These are phyloP conservation scores for Rhypophila decipiens DNA, from an alignment of 495 filamentous ascomycete genomes.

Conservation along the genomic window DNA sequence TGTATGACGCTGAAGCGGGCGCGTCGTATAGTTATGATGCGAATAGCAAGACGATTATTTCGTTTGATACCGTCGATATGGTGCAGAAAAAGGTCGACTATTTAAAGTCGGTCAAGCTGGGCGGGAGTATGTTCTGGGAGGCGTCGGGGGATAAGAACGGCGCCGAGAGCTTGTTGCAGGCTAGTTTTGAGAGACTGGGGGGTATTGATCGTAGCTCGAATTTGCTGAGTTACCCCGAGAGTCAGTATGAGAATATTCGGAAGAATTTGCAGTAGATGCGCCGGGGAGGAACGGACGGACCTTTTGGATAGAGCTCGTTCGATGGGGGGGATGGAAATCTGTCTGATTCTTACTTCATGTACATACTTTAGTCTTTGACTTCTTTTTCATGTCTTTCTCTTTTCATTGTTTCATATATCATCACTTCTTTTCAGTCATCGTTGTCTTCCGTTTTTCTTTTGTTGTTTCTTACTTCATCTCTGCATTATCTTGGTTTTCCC, in stretches of 20 bases:
- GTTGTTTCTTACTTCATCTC: too few species aligned
- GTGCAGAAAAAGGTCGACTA: slow-evolving; percentile 59
- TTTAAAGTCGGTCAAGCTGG: slow-evolving; percentile 55
- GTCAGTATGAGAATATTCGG: slow-evolving; percentile 39
- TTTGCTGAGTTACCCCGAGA: slow-evolving; percentile 34
- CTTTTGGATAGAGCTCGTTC: too few species aligned
- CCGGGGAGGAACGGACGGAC: too few species aligned
- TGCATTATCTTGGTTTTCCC: too few species aligned
- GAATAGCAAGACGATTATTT: slow-evolving; percentile 52
- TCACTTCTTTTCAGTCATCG: too few species aligned
- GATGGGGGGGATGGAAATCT: too few species aligned
- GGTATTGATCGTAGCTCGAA: slow-evolving; percentile 32
- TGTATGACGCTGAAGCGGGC: slow-evolving; percentile 38
- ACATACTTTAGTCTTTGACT: too few species aligned
- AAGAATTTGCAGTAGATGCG: too few species aligned
- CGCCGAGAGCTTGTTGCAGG: slow-evolving; percentile 56
- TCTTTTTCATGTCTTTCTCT: too few species aligned
- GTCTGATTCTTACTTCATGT: too few species aligned
- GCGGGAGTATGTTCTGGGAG: slow-evolving; percentile 92
- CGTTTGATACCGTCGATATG: slow-evolving; percentile 65
- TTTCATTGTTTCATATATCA: too few species aligned
- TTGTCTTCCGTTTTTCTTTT: too few species aligned
- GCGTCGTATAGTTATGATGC: slow-evolving; percentile 69
- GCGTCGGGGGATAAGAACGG: slow-evolving; percentile 61
- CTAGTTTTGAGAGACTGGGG: slow-evolving; percentile 35